Conservation (phyloP, 805 yeast genomes). For the Jamesozyma rosinii region DNA sequence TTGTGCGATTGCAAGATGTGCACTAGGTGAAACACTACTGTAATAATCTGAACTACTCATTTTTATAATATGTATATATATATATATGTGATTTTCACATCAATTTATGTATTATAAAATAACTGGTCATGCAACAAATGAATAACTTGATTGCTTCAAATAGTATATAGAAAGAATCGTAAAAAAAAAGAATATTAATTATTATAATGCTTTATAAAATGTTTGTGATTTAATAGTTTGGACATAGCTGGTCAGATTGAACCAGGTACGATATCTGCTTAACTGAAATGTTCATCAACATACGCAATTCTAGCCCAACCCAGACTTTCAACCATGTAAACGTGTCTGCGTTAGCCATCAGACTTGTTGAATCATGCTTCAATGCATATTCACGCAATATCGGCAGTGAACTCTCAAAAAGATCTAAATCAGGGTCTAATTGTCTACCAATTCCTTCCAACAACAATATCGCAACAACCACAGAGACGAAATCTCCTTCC, state of each 20-base stretch:
- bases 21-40: conserved; percentile 78
- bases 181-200: neutral
- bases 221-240: conserved; percentile 38
- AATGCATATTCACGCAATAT: conserved; percentile 73
- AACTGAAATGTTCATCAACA: conserved; percentile 71
- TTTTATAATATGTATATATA: neutral
- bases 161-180: too few species aligned
- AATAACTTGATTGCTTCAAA: too few species aligned
- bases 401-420: conserved; percentile 88
- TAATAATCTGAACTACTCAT: too few species aligned
- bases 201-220: neutral
- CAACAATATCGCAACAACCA: conserved; percentile 83
- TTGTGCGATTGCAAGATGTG: conserved; percentile 84
- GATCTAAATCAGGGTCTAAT: conserved; percentile 83
- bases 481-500: conserved; percentile 95
- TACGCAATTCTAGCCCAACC: conserved; percentile 83
- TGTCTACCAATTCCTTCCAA: conserved; percentile 94
- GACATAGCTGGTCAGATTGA: conserved; percentile 57
- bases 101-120: too few species aligned
- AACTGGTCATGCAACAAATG: too few species aligned
- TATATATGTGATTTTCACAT: neutral
- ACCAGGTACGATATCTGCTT: conserved; percentile 56
- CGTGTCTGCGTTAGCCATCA: conserved; percentile 48
- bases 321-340: conserved; percentile 81
- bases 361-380: conserved; percentile 47